Conservation (phyloP, 371 early-diverging fungal genomes). For the Lichtheimia hyalospora region DNA sequence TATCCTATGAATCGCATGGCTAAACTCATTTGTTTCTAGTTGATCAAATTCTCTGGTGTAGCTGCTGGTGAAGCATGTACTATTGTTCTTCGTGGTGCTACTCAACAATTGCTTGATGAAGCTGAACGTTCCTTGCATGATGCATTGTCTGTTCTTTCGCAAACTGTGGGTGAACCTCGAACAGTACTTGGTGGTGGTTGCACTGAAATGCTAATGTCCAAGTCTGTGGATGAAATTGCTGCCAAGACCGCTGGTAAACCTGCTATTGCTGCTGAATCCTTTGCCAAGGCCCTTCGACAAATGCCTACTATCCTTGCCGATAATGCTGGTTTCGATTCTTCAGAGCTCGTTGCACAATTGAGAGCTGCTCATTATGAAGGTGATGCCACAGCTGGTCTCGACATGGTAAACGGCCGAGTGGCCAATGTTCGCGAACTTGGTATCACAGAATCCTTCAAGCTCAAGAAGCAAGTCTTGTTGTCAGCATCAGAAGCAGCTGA, state of each 20-base stretch:
- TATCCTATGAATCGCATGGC: too few relatives aligned
- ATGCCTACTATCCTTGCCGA: conserved; percentile 98
- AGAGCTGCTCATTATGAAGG: conserved; percentile 93
- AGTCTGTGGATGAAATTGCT: conserved; percentile 93
- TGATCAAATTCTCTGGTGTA: conserved; percentile 97
- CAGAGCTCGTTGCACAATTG: conserved; percentile 90
- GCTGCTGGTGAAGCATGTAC: conserved; percentile 98
- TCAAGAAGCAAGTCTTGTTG: conserved; percentile 96
- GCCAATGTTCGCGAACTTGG: conserved; percentile 88
- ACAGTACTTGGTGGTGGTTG: conserved; percentile 98
- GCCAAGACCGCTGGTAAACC: conserved; percentile 93
- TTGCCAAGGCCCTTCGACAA: conserved; percentile 95
- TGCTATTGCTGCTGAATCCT: conserved; percentile 96
- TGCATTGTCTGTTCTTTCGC: conserved; percentile 97
- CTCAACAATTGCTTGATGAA: conserved; percentile 98
- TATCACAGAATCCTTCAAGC: conserved; percentile 97
- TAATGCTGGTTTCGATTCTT: conserved; percentile 98
- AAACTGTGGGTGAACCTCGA: conserved; percentile 93
- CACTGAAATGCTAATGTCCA: conserved; percentile 97
- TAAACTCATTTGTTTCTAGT: conserved; percentile 23
- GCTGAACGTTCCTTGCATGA: conserved; percentile 99
- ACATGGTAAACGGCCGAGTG: conserved; percentile 85
- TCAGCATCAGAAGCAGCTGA: conserved; percentile 99
- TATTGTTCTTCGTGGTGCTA: conserved; percentile 97
- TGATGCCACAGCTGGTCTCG: conserved; percentile 80